Evolutionary conservation across 371 early-diverging fungal genomes (phyloP).

Genomic region (Syncephalastrum contaminatum): DNA sequence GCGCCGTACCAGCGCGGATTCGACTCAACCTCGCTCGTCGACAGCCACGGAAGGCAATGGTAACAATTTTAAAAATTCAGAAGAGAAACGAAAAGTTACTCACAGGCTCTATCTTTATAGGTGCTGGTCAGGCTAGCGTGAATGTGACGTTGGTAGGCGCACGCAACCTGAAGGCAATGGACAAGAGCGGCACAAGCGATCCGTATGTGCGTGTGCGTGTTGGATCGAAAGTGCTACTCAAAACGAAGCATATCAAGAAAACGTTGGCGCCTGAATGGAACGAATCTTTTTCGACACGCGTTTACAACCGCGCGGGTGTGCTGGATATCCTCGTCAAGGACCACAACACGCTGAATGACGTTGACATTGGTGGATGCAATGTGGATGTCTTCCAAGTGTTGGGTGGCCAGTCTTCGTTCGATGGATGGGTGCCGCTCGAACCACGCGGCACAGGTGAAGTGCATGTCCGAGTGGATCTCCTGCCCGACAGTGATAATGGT

Average conservation of each 20-base stretch:
- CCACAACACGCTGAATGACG: slow-evolving; percentile 70
- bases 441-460: slow-evolving; percentile 47
- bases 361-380: slow-evolving; percentile 63
- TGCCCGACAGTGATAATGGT: slow-evolving; percentile 6
- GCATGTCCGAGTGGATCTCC: slow-evolving; percentile 29
- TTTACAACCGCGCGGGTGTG: slow-evolving; percentile 29
- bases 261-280: slow-evolving; percentile 71
- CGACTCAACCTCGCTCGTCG: slow-evolving; percentile 1
- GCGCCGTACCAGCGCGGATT: slow-evolving; percentile 10
- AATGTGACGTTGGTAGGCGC: slow-evolving; percentile 54
- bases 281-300: slow-evolving; percentile 30
- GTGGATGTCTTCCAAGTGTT: slow-evolving; percentile 50
- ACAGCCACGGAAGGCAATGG: slow-evolving; percentile 4
- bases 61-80: slow-evolving; percentile 1
- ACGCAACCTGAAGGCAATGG: slow-evolving; percentile 57
- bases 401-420: slow-evolving; percentile 33
- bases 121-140: slow-evolving; percentile 24
- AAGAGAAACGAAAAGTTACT: no score
- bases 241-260: slow-evolving; percentile 80
- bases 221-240: slow-evolving; percentile 64
- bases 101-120: not conserved
- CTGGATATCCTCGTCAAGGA: slow-evolving; percentile 68
- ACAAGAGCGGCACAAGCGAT: slow-evolving; percentile 61
- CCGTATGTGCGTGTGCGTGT: slow-evolving; percentile 59
- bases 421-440: slow-evolving; percentile 45